Conservation (phyloP, 495 filamentous ascomycete species). For the Mycothermus thermophilus region DNA sequence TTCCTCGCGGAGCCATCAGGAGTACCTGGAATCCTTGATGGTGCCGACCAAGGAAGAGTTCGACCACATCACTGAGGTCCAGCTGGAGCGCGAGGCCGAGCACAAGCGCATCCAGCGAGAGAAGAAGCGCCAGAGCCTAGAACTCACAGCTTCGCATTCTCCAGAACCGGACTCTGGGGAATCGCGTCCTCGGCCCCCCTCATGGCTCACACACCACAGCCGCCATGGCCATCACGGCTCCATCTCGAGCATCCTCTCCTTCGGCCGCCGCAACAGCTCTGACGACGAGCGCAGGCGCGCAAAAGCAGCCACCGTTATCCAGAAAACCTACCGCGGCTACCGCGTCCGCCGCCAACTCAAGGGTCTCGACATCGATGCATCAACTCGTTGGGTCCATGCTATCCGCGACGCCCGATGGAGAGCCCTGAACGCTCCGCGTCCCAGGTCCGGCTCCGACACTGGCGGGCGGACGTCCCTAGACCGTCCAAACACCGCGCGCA, state of each 20-base stretch:
- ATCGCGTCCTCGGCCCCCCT: no score
- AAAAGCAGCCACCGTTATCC: constrained; percentile 41
- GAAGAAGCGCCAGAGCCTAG: constrained; percentile 16
- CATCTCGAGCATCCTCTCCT: constrained; percentile 1
- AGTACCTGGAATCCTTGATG: constrained; percentile 37
- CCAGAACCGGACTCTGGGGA: no score
- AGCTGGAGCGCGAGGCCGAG: constrained; percentile 34
- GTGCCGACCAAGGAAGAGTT: constrained; percentile 32
- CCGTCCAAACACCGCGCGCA: neutral
- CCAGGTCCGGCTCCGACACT: constrained; percentile 16
- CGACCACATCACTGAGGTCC: constrained; percentile 26
- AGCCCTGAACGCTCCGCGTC: constrained; percentile 34
- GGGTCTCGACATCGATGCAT: constrained; percentile 50
- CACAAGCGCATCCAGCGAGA: constrained; percentile 21
- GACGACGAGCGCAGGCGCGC: constrained; percentile 11
- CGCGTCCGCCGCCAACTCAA: constrained; percentile 49
- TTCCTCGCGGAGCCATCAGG: constrained; percentile 14
- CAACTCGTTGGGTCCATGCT: constrained; percentile 54
- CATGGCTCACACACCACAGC: neutral
- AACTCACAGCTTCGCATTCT: constrained; percentile 1
- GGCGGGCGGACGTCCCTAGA: constrained; percentile 2
- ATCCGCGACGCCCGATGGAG: constrained; percentile 52
- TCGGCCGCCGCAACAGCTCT: constrained; percentile 4
- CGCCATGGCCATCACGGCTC: constrained; percentile 2
- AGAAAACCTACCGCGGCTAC: constrained; percentile 61